These are phyloP conservation scores for Diutina ranongensis DNA, from an alignment of 1,139 yeast genomes.

Conservation along the genomic window DNA sequence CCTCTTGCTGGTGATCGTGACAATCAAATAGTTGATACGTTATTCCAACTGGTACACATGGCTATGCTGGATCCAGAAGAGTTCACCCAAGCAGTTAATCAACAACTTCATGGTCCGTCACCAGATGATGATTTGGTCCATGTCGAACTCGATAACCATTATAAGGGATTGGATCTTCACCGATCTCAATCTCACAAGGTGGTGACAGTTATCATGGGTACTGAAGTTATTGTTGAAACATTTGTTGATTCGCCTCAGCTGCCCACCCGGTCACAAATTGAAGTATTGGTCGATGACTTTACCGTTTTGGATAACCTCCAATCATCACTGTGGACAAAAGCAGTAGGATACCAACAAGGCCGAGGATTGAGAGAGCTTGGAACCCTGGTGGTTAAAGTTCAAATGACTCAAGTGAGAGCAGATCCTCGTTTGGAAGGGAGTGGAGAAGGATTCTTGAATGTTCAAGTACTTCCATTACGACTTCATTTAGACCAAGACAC, in stretches of 20 bases:
- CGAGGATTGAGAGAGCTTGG: slow-evolving; percentile 63
- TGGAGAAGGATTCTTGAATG: slow-evolving; percentile 51
- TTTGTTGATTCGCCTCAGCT: slow-evolving; percentile 32
- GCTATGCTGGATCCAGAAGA: slow-evolving; percentile 4
- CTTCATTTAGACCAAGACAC: slow-evolving; percentile 91
- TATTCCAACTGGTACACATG: slow-evolving; percentile 2
- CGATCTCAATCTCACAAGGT: slow-evolving; percentile 61
- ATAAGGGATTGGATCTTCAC: slow-evolving; percentile 41
- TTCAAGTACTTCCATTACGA: slow-evolving; percentile 60
- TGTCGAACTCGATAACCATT: slow-evolving; percentile 16
- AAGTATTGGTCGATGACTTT: slow-evolving; percentile 20
- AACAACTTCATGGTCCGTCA: neutral
- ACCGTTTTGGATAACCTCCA: slow-evolving; percentile 70
- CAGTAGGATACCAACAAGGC: slow-evolving; percentile 57
- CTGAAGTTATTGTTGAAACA: slow-evolving; percentile 39
- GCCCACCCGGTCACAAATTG: slow-evolving; percentile 18
- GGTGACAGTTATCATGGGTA: slow-evolving; percentile 39
- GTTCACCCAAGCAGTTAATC: neutral
- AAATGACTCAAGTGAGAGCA: slow-evolving; percentile 55
- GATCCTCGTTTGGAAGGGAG: slow-evolving; percentile 45
- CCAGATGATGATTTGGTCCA: slow-evolving; percentile 10
- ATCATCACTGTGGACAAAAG: slow-evolving; percentile 86
- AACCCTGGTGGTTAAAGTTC: slow-evolving; percentile 48
- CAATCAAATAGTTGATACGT: neutral
- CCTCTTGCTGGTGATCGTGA: neutral